Conservation (phyloP, 805 yeast species). For the Saccharomycopsis babjevae region DNA sequence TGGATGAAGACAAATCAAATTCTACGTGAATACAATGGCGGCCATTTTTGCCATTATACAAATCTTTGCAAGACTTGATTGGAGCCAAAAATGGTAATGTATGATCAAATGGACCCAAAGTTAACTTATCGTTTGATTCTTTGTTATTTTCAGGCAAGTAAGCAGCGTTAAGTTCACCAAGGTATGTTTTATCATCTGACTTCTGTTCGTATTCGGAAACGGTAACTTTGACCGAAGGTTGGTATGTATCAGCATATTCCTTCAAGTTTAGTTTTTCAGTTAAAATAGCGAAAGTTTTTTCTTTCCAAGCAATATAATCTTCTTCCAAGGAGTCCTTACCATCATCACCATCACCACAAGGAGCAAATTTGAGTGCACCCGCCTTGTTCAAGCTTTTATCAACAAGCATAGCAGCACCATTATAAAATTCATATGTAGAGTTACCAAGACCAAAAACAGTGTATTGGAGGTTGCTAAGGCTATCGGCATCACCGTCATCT, state of each 20-base stretch:
- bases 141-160: conserved; percentile 32
- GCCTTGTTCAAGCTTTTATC: conserved; percentile 42
- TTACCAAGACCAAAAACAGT: conserved; percentile 90
- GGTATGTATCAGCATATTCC: conserved; percentile 72
- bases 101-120: conserved; percentile 67
- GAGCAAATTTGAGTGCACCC: conserved; percentile 66
- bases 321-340: conserved; percentile 93
- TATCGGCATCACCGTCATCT: conserved; percentile 35
- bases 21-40: conserved; percentile 89
- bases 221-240: conserved; percentile 48
- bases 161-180: conserved; percentile 74
- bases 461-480: conserved; percentile 47
- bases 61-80: conserved; percentile 49
- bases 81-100: conserved; percentile 77
- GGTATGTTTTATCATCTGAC: conserved; percentile 38
- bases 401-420: conserved; percentile 62
- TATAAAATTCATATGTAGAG: conserved; percentile 86
- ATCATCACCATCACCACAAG: conserved; percentile 89
- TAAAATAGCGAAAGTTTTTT: conserved; percentile 54
- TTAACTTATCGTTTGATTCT: conserved; percentile 24
- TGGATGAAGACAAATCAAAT: conserved; percentile 66
- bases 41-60: conserved; percentile 43
- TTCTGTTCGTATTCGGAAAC: conserved; percentile 29
- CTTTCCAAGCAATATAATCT: conserved; percentile 92
- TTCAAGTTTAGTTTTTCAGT: conserved; percentile 54